These are phyloP conservation scores for Glycine tomentella DNA, from an alignment of 306 rosid genomes.

Conservation along the genomic window DNA sequence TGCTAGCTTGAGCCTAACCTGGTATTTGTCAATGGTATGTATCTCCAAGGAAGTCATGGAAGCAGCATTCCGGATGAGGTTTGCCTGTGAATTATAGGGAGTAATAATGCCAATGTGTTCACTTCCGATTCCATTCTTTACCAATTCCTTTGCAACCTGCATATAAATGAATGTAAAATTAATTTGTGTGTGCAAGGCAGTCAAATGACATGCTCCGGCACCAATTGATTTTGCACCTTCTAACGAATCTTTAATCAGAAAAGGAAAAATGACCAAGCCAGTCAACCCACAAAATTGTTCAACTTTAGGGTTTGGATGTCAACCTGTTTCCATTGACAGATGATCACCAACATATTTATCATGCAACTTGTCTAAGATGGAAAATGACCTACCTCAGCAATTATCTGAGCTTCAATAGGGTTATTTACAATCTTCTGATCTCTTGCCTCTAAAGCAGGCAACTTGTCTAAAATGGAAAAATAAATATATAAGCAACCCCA, in stretches of 20 bases:
- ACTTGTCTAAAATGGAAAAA: constrained; percentile 57
- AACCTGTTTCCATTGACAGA: constrained; percentile 4
- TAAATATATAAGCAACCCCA: constrained; percentile 31
- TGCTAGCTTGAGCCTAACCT: constrained; percentile 56
- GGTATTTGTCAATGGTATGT: constrained; percentile 97
- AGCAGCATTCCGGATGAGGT: constrained; percentile 64
- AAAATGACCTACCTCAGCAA: constrained; percentile 66
- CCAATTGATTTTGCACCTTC: too few species aligned
- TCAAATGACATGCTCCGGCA: constrained; percentile 8
- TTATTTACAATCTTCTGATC: constrained; percentile 75
- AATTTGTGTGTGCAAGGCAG: constrained; percentile 8
- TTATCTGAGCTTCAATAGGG: constrained; percentile 83
- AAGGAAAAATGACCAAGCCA: neutral
- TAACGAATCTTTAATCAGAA: neutral
- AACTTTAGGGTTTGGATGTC: constrained; percentile 9
- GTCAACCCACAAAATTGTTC: constrained; percentile 5
- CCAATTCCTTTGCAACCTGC: constrained; percentile 73
- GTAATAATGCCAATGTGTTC: constrained; percentile 88
- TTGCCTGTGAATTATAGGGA: constrained; percentile 97
- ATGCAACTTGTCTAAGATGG: neutral
- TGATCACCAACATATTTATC: constrained; percentile 21
- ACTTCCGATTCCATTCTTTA: constrained; percentile 72
- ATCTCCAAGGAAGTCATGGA: constrained; percentile 74
- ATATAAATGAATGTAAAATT: constrained; percentile 34
- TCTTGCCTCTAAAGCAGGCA: constrained; percentile 87